Evolutionary conservation across 1,284 basidiomycete species (phyloP).

Genomic region (Puccinia triticina): DNA sequence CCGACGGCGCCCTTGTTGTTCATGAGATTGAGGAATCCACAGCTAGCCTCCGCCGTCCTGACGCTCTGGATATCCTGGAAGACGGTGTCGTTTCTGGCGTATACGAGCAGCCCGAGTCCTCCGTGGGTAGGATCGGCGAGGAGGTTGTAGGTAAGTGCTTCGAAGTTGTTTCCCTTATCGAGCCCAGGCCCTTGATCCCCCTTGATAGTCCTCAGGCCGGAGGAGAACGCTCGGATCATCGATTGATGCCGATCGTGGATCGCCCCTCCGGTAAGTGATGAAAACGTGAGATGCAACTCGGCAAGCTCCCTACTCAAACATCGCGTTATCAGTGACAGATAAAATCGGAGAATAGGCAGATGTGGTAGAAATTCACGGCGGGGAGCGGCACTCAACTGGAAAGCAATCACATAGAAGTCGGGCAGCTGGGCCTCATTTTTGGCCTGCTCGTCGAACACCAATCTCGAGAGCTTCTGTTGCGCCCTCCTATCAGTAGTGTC

Average conservation of each 20-base stretch:
- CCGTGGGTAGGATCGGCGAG: slow-evolving; percentile 28
- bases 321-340: slow-evolving; percentile 17
- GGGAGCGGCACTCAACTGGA: slow-evolving; percentile 37
- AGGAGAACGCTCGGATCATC: slow-evolving; percentile 43
- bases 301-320: slow-evolving; percentile 42
- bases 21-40: slow-evolving; percentile 65
- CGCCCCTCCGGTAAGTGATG: slow-evolving; percentile 25
- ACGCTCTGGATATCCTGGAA: slow-evolving; percentile 19
- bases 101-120: slow-evolving; percentile 39
- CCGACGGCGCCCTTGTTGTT: slow-evolving; percentile 96
- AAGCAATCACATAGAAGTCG: slow-evolving; percentile 45
- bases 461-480: slow-evolving; percentile 23
- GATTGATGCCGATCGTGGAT: slow-evolving; percentile 40
- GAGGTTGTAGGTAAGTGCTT: slow-evolving; percentile 32
- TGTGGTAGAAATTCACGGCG: background rate
- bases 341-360: background rate
- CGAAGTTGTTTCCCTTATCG: background rate
- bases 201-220: slow-evolving; percentile 27
- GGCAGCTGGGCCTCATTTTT: slow-evolving; percentile 21
- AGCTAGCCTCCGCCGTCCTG: slow-evolving; percentile 24
- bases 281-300: slow-evolving; percentile 39
- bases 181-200: background rate
- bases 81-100: slow-evolving; percentile 45
- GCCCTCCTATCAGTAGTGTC: slow-evolving; percentile 4
- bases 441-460: slow-evolving; percentile 35